Base-by-base conservation (phyloP, 768 basidiomycete genomes). In the Stropharia rugosoannulata region DNA sequence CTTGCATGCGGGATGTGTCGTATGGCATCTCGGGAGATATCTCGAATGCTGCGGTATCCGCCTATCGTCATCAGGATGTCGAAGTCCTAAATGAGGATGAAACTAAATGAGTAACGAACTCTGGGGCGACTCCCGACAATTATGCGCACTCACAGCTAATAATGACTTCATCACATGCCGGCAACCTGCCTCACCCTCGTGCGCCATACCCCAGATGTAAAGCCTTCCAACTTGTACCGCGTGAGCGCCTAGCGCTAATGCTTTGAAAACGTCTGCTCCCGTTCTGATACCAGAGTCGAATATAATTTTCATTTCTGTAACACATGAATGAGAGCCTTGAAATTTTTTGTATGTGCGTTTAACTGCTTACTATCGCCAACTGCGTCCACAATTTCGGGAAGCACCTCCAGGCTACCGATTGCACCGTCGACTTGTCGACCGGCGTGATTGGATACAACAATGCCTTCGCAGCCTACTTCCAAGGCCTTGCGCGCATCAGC, bases 341-440 rank as follows among this genome's bases (percentile, higher is more conserved):
- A 5, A 9, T 35, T 9, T 22, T 15, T 44, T 27, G 10, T 18
- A 8, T 18, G 16, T 7, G 5, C 13, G 13, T 19, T 15, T 12
- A 18, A 29, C 1, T 10, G 66, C 76, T 49, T 48, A 77, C 76
- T 79, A 58, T 78, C 76, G 7, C 80, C 80, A 27, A 82, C 76
- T 16, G 80, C 83, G 48, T 78, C 72, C 11, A 70, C 76, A 53
- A 81, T 80, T 29, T 76, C 77, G n/a, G 77, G 75, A 6, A 82
- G 73, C 29, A 75, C 68, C 56, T 81, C 80, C 40, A 82, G 66
- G 51, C 78, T 79, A 15, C 72, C 79, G 4, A 82, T 73, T 1
- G 81, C 80, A 16, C 82, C 82, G 62, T 85, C 82, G 38, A 83
- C 78, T 62, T 83, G 81, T 22, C 83, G 66, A 0, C 80, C 81